These are phyloP conservation scores for Coniferiporia weirii DNA, from an alignment of 1,284 basidiomycete species.

Conservation along the genomic window DNA sequence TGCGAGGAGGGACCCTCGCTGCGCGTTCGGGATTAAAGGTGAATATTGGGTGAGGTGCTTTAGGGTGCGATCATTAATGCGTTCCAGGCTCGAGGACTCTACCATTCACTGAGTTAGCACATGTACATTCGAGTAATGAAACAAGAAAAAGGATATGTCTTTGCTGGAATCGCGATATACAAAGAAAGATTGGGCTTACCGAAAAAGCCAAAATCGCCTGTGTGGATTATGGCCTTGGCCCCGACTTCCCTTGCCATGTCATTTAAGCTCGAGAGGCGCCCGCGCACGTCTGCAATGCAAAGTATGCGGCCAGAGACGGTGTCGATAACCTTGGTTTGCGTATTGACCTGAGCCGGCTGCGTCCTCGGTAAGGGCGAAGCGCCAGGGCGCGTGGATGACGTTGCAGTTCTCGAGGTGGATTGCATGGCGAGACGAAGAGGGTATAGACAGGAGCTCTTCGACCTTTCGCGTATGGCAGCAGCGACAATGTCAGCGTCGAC, in stretches of 20 bases:
- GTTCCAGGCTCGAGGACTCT: conserved; percentile 78
- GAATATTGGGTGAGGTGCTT: conserved; percentile 97
- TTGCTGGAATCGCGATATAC: not conserved
- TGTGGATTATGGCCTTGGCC: conserved; percentile 95
- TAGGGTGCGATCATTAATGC: conserved; percentile 92
- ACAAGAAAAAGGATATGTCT: not conserved
- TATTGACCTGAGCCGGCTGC: conserved; percentile 52
- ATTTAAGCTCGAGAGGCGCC: conserved; percentile 83
- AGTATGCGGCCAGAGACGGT: conserved; percentile 82
- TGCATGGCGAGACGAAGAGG: conserved; percentile 26
- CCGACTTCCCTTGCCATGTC: conserved; percentile 84
- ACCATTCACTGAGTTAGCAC: conserved; percentile 19
- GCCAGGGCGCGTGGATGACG: conserved; percentile 51
- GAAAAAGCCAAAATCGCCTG: conserved; percentile 99
- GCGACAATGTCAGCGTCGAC: conserved; percentile 5
- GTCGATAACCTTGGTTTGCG: conserved; percentile 74
- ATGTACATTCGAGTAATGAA: not conserved
- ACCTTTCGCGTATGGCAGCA: not conserved
- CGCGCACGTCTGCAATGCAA: conserved; percentile 94
- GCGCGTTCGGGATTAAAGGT: conserved; percentile 82
- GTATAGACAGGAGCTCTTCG: not conserved
- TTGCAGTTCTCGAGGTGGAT: conserved; percentile 47
- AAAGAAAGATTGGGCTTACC: conserved; percentile 36
- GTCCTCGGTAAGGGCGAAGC: conserved; percentile 49
- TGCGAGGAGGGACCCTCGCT: conserved; percentile 76